Evolutionary conservation across 352 stramenopile genomes (phyloP), one percentile per base, ranked within the genome.

Genomic region (Aphanomyces euteiches): DNA sequence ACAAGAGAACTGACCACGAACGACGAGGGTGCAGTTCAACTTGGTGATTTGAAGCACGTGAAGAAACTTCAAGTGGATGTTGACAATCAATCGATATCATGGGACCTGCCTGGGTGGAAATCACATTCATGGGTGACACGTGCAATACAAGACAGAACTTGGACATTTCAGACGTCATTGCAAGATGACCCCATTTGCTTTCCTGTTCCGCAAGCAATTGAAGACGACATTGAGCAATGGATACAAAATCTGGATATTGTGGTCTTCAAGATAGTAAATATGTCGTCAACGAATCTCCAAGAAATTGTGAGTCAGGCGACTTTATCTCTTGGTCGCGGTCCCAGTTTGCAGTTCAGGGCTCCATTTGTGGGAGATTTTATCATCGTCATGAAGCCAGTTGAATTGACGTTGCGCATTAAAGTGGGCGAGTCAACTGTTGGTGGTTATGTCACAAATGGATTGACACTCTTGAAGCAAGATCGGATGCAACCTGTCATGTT

Each of bases 171-270:
- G 53, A 72, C 28, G 12, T 28, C 54, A 19, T n/a, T 61, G 13
- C 10, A 12, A 50, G 10, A 50, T 50, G 43, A n/a, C 10, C 1
- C 17, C 2, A 1, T n/a, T n/a, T 50, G 43, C 43, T 75, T 82
- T 59, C 78, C 75, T 0, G 66, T 85, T 10, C 77, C 78, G 12
- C 69, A 71, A 57, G 78, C 68, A 0, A 81, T 72, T 63, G 75
- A 72, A 4, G 57, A 37, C 17, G 50, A 76, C n/a, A 48, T 81
- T 10, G 67, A 75, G 17, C 3, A 17, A 8, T 87, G 80, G 80
- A 15, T 85, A 34, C 43, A 57, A 5, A 47, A 72, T 13, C 68
- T 69, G 3, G 40, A 28, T 7, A 41, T 61, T 37, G 13, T 37
- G 43, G 54, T 61, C 28, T 61, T 40, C 19, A 61, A 61, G n/a